These are phyloP conservation scores for Lipomyces japonicus DNA, from an alignment of 805 yeast species.

Conservation along the genomic window DNA sequence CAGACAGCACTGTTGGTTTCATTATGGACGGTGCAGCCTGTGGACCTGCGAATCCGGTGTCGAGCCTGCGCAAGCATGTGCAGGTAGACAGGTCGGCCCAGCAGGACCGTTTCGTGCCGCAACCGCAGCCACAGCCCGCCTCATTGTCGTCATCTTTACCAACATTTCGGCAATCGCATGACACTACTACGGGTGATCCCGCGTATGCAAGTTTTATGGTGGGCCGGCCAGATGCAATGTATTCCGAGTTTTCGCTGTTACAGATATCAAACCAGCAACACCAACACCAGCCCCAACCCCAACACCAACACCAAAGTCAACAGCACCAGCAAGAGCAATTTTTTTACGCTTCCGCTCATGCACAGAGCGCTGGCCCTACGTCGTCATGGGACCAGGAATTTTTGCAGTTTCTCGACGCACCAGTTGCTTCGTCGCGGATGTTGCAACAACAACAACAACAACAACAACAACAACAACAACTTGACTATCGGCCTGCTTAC, in stretches of 20 bases:
- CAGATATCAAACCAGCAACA: slow-evolving; percentile 6
- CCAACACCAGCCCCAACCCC: slow-evolving; percentile 4
- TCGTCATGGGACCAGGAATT: slow-evolving; percentile 23
- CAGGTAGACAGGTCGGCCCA: slow-evolving; percentile 19
- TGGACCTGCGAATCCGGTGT: slow-evolving; percentile 26
- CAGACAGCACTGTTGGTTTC: too few relatives aligned
- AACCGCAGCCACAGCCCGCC: not conserved
- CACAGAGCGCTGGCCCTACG: not conserved
- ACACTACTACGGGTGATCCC: slow-evolving; percentile 3
- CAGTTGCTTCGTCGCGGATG: not conserved
- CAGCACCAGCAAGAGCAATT: too few relatives aligned
- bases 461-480: too few relatives aligned
- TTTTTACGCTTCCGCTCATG: too few relatives aligned
- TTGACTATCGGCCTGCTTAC: too few relatives aligned
- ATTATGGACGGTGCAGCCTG: slow-evolving; percentile 11
- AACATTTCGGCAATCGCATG: not conserved
- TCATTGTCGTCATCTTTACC: slow-evolving; percentile 3
- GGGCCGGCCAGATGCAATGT: not conserved
- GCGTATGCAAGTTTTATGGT: slow-evolving; percentile 14
- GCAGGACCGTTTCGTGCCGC: slow-evolving; percentile 12
- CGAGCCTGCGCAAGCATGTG: slow-evolving; percentile 19
- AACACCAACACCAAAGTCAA: slow-evolving; percentile 4
- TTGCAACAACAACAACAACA: too few relatives aligned
- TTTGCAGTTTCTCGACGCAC: slow-evolving; percentile 13
- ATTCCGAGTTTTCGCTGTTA: slow-evolving; percentile 9